phyloP scores from a whole-genome alignment of 129 eudicot species.

The Artemisia annua region DNA sequence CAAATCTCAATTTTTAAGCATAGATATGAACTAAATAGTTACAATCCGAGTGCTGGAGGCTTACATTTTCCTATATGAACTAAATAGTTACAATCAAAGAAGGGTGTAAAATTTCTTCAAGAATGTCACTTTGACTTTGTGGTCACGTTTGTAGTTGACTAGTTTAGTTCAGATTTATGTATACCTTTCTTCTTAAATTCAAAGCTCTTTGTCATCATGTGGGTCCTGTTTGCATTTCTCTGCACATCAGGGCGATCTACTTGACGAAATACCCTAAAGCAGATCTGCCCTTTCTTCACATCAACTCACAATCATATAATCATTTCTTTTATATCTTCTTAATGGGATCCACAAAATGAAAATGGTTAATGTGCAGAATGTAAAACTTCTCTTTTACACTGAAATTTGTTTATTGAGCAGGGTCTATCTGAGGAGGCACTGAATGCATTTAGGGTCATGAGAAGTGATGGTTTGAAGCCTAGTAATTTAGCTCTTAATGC shows the following conservation, averaged over 20 bases:
- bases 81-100: neutral
- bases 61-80: no score
- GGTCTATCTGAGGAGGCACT: conserved; percentile 95
- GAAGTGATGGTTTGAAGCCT: conserved; percentile 86
- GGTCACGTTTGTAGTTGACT: neutral
- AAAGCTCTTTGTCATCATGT: no score
- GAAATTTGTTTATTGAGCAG: conserved; percentile 39
- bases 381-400: conserved; percentile 18
- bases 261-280: no score
- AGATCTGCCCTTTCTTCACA: no score
- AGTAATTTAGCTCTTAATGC: conserved; percentile 90
- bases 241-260: no score
- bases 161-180: neutral
- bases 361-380: neutral
- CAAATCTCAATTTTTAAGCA: no score
- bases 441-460: conserved; percentile 85
- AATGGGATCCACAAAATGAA: conserved; percentile 21
- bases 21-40: no score
- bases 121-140: neutral
- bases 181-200: no score
- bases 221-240: no score
- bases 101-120: neutral
- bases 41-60: no score
- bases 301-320: no score
- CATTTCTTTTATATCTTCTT: neutral